phyloP scores from a whole-genome alignment of 1,284 basidiomycete genomes.

The Erythrobasidium hasegawianum region DNA sequence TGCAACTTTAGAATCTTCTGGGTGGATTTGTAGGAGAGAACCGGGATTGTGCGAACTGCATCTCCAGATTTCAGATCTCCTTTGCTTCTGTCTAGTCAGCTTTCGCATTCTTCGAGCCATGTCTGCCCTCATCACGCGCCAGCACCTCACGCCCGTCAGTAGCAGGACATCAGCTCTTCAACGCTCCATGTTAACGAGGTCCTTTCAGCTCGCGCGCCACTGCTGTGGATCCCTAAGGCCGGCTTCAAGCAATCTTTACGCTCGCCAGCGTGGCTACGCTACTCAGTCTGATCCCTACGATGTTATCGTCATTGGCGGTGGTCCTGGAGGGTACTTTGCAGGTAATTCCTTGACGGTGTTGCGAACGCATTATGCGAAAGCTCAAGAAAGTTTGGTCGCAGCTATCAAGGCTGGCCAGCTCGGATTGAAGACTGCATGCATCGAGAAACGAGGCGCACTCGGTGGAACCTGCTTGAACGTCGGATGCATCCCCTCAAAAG shows the following conservation, averaged over 20 bases:
- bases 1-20: no score
- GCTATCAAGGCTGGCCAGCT: constrained; percentile 97
- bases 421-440: constrained; percentile 93
- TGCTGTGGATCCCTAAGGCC: neutral
- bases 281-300: constrained; percentile 64
- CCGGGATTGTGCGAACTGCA: neutral
- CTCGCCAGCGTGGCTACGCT: constrained; percentile 43
- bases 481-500: constrained; percentile 60
- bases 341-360: neutral
- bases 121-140: constrained; percentile 1
- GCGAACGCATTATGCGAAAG: neutral
- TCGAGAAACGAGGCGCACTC: constrained; percentile 91
- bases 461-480: constrained; percentile 98
- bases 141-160: neutral
- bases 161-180: no score
- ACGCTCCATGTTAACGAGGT: neutral
- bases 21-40: neutral
- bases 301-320: constrained; percentile 85
- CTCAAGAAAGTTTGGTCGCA: constrained; percentile 58
- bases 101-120: neutral
- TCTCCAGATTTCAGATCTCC: neutral
- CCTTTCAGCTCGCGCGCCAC: neutral
- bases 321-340: constrained; percentile 49
- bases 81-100: neutral
- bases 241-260: constrained; percentile 18